Evolutionary conservation across 257 asterid genomes (phyloP).

Genomic region (Solanum sejunctum): DNA sequence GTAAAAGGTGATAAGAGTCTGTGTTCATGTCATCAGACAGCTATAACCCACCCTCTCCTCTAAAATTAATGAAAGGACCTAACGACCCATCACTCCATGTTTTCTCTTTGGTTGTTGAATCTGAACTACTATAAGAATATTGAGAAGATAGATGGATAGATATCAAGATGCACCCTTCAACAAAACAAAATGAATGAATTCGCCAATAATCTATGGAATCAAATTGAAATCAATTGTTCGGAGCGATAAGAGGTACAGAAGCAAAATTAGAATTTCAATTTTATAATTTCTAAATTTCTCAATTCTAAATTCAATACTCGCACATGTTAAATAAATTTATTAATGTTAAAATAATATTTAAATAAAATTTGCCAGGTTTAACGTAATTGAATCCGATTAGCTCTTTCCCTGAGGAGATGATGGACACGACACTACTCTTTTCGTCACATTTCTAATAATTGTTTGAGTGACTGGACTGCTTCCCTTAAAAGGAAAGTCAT

Average conservation of each 20-base stretch:
- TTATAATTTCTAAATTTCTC: too few species aligned
- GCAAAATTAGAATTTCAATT: neutral
- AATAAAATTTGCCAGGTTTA: too few species aligned
- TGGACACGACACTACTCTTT: constrained; percentile 21
- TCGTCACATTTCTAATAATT: constrained; percentile 15
- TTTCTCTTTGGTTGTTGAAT: neutral
- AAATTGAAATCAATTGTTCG: neutral
- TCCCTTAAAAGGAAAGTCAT: constrained; percentile 38
- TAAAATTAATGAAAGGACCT: neutral
- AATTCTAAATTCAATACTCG: too few species aligned
- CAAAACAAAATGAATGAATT: neutral
- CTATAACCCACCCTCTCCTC: neutral
- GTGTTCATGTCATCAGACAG: neutral
- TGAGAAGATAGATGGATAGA: neutral
- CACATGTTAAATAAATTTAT: too few species aligned
- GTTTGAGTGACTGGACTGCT: neutral
- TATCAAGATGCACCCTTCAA: neutral
- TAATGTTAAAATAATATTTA: too few species aligned
- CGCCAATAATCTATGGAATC: neutral
- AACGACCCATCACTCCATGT: neutral
- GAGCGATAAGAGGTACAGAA: neutral
- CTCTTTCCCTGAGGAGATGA: neutral
- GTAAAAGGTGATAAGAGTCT: neutral
- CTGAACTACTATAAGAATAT: neutral
- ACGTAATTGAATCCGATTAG: too few species aligned